Evolutionary conservation across 306 rosid species (phyloP), one percentile per base, ranked within the genome.

Genomic region (Neltuma alba): DNA sequence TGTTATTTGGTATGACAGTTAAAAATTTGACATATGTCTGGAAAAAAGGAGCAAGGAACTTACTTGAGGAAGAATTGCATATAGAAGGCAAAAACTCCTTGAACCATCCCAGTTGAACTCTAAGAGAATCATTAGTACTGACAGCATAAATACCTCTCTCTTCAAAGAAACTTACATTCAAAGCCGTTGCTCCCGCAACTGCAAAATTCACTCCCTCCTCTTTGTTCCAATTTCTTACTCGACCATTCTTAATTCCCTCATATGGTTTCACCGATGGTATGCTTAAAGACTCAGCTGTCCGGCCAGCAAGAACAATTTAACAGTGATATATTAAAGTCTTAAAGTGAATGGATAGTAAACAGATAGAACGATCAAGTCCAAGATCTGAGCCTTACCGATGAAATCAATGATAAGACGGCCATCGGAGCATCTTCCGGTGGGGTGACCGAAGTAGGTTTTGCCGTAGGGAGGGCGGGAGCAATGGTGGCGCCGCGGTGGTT

Each of bases 41-140:
- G 40, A 5, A 41, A 1, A 41, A 7, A 41, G 10, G 9, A 41
- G 10, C 3, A 11, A 41, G 23, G 1, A 60, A 58, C 70, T 66
- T 77, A 89, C 93, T 55, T 34, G 77, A 14, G 1, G 89, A 44
- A 30, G 88, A 81, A 47, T 71, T 54, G 85, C 89, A 91, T 0
- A 78, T 30, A 13, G 58, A 16, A 21, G 84, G 68, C 5, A 85
- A 82, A 10, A 81, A 25, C 20, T 86, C 75, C 60, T 74, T 85
- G 83, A 89, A 91, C 90, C 91, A 91, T 25, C 81, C 77, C 67
- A 91, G 0, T 21, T 91, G 94, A 80, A 79, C 78, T 0, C 40
- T 1, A 2, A 91, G 79, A 54, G 92, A 85, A 65, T 65, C 30
- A 58, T 85, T 89, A 18, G 81, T 81, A 1, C 2, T 0, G 38